Base-by-base conservation (phyloP, 78 protist genomes). In the Cyanophora paradoxa region DNA sequence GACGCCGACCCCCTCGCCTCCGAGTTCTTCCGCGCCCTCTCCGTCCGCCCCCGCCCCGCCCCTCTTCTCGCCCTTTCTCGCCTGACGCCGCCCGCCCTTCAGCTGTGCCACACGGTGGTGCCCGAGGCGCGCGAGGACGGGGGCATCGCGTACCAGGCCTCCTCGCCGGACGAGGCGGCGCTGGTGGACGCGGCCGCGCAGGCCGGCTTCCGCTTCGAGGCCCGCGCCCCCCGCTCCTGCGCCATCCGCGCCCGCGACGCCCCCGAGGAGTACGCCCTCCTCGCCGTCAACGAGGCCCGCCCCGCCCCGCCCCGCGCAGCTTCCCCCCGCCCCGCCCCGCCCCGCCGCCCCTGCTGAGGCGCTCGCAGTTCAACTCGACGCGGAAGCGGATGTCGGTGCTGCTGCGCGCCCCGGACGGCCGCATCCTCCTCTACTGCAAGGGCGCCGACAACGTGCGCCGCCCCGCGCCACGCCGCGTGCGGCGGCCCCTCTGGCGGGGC, bases 101-200 rank as follows among this genome's bases (percentile, higher is more conserved):
- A n/a, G n/a, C n/a, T 85, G 30, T 85, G 88, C 30, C 90, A 90
- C 79, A 77, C 92, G 2, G 94, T 90, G 1, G 56, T 90, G 17
- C 90, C 91, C 20, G 86, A 86, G 56, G 59, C 62, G 41, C 82
- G 83, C 52, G 78, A 65, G 39, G 24, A 19, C 30, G n/a, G n/a
- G n/a, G n/a, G n/a, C n/a, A 72, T 64, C 36, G 1, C 20, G 17
- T 91, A 86, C 72, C 85, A 86, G 70, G 91, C 93, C 3, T 61
- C 86, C 24, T 90, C 95, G 11, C 97, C 97, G 6, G 97, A 93
- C 65, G 97, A 93, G 69, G 89, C 59, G 24, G 94, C 93, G 33
- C 87, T 93, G 33, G 94, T 93, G 19, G 42, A 2, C 8, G 93
- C 89, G 0, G 87, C 88, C n/a, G 40, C 64, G 30, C 61, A 39